Percentiles rank a stretch among this genome's conserved stretches.
Evolutionary conservation across 495 filamentous ascomycete species (phyloP).

Genomic region (Penicillium coprophilum): DNA sequence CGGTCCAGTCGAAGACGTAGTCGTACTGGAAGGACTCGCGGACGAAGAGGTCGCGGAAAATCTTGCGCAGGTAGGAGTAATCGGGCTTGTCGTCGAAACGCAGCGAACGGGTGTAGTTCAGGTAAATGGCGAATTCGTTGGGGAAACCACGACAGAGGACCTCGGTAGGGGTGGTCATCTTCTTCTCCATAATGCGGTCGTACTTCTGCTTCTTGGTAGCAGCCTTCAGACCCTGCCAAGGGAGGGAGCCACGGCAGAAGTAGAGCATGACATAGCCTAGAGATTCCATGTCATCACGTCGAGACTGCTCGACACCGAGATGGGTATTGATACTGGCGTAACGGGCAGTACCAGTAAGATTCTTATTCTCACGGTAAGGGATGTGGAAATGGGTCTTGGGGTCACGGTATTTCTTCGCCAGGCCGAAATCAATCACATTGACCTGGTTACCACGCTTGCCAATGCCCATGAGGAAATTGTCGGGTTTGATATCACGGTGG

Average conservation of each 20-base stretch:
- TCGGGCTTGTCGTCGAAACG: constrained; percentile 99
- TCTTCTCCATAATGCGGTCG: constrained; percentile 99
- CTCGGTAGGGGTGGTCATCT: constrained; percentile 99
- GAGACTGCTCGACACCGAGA: constrained; percentile 97
- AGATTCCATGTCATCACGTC: constrained; percentile 99
- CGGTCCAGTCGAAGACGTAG: constrained; percentile 99
- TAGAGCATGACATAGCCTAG: constrained; percentile 99
- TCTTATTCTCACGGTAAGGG: constrained; percentile 99
- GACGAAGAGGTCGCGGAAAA: constrained; percentile 99
- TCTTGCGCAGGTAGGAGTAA: constrained; percentile 99
- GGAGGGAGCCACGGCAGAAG: constrained; percentile 98
- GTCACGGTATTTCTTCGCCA: constrained; percentile 99
- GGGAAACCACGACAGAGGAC: constrained; percentile 99
- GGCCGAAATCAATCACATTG: constrained; percentile 99
- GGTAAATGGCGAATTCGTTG: constrained; percentile 99
- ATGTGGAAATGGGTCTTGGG: constrained; percentile 99
- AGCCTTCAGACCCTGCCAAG: constrained; percentile 99
- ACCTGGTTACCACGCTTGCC: constrained; percentile 99
- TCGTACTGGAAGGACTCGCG: constrained; percentile 99
- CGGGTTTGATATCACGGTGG: constrained; percentile 99
- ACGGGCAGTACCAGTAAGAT: constrained; percentile 97
- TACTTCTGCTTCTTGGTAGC: constrained; percentile 99
- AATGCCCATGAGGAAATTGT: constrained; percentile 99
- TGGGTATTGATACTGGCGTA: constrained; percentile 99
- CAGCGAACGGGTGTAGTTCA: constrained; percentile 98